Evolutionary conservation across 495 filamentous ascomycete species (phyloP).

Genomic region (Penicillium malachiteum): DNA sequence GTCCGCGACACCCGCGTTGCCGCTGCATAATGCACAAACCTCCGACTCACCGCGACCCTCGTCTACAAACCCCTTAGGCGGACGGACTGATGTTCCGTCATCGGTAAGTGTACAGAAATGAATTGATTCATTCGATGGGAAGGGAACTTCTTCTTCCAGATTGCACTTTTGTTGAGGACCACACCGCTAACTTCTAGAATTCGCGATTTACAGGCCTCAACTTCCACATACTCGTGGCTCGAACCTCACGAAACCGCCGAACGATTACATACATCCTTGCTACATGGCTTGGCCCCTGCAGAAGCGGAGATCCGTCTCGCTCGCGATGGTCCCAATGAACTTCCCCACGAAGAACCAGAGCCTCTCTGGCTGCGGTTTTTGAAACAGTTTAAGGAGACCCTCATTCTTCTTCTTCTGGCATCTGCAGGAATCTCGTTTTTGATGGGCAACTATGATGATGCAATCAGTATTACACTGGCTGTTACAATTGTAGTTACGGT

Average conservation of each 20-base stretch:
- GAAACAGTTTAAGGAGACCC: constrained; percentile 91
- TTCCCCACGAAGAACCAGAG: constrained; percentile 90
- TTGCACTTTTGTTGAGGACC: not conserved
- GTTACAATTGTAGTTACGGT: constrained; percentile 97
- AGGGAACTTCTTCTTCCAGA: not conserved
- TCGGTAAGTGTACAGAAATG: constrained; percentile 27
- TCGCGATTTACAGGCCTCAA: constrained; percentile 48
- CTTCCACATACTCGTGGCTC: constrained; percentile 62
- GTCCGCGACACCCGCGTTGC: constrained; percentile 56
- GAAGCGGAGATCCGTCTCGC: constrained; percentile 77
- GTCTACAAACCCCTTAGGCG: constrained; percentile 36
- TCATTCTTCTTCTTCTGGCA: constrained; percentile 83
- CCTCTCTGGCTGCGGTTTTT: constrained; percentile 92
- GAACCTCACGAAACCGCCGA: constrained; percentile 74
- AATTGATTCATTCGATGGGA: not conserved
- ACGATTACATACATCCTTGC: constrained; percentile 77
- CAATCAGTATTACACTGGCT: constrained; percentile 88
- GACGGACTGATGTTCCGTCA: constrained; percentile 31
- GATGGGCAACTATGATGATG: constrained; percentile 95
- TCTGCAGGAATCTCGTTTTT: constrained; percentile 88
- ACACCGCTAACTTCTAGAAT: constrained; percentile 10
- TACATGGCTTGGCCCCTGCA: constrained; percentile 72
- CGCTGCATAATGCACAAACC: constrained; percentile 52
- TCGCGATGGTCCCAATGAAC: constrained; percentile 87
- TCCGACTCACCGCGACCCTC: constrained; percentile 32